Evolutionary conservation across 2,329 filamentous ascomycete genomes (phyloP), one percentile per base, ranked within the genome.

Genomic region (Colletotrichum shisoi): DNA sequence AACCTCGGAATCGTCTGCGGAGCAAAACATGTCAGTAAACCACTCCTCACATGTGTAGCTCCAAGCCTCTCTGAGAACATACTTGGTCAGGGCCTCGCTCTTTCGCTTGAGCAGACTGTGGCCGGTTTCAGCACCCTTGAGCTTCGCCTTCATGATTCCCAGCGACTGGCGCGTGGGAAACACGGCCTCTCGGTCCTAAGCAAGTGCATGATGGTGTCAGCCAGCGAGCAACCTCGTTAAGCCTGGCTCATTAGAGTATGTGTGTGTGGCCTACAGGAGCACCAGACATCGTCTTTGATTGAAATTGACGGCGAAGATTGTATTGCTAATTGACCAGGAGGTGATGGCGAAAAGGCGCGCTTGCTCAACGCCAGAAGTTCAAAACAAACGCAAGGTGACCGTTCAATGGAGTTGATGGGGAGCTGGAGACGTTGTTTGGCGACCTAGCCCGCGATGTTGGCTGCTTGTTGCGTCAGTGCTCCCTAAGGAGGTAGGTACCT

Each of bases 41-140:
- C 21, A 13, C 11, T 37, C 31, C 12, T 57, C 24, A 7, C 42
- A n/a, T 42, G 13, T n/a, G 17, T 19, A 4, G 21, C 27, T 6
- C 44, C 12, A 65, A 45, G 49, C 27, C 27, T n/a, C 52, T 40
- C 21, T 31, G 31, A 45, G 52, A 39, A 78, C 86, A 62, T 85
- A 96, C 93, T 99, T 99, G 71, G 95, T 99, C 70, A 99, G 84
- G 73, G 95, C 95, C 81, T 99, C 95, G 79, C 94, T 97, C 85
- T 99, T 99, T 76, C 95, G 87, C 85, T 99, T 99, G 70, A 99
- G 83, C 77, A 99, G 83, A 79, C 91, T 97, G 82, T 99, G 94
- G 56, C 95, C 95, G 52, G 88, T 93, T 79, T 94, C 91, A 63
- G 91, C 91, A 70, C 91, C 94, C 84, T 98, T 98, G 76, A 99